Conservation (phyloP, 78 protist species). For the Speleostelium caveatum region DNA sequence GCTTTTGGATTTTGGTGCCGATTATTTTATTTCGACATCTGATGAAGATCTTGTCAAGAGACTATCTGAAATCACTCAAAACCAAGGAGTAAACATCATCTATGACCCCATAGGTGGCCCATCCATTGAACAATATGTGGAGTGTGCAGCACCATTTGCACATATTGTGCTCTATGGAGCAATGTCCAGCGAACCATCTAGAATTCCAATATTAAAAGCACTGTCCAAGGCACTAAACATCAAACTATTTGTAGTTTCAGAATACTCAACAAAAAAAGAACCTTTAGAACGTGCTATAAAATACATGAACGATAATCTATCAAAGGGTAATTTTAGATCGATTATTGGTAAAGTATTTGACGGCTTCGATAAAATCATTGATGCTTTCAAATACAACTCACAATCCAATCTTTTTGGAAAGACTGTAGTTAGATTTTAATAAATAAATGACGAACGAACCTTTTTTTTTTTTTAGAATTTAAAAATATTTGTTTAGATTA, state of each 20-base stretch:
- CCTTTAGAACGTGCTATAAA: neutral
- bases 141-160: neutral
- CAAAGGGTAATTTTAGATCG: neutral
- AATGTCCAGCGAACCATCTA: neutral
- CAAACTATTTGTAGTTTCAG: neutral
- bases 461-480: too few relatives aligned
- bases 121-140: neutral
- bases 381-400: slow-evolving; percentile 6
- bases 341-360: slow-evolving; percentile 35
- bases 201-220: slow-evolving; percentile 5
- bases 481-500: neutral
- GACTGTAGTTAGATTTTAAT: too few relatives aligned
- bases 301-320: neutral
- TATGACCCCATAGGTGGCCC: slow-evolving; percentile 38
- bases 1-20: slow-evolving; percentile 29
- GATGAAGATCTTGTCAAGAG: neutral
- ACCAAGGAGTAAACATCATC: slow-evolving; percentile 16
- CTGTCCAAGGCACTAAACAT: neutral
- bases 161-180: slow-evolving; percentile 23
- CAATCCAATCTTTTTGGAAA: slow-evolving; percentile 23
- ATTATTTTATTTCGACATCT: slow-evolving; percentile 7
- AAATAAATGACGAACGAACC: too few relatives aligned
- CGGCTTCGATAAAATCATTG: slow-evolving; percentile 8
- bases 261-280: neutral
- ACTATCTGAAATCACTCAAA: neutral